phyloP scores from a whole-genome alignment of 768 basidiomycete species.

The Russula earlei region DNA sequence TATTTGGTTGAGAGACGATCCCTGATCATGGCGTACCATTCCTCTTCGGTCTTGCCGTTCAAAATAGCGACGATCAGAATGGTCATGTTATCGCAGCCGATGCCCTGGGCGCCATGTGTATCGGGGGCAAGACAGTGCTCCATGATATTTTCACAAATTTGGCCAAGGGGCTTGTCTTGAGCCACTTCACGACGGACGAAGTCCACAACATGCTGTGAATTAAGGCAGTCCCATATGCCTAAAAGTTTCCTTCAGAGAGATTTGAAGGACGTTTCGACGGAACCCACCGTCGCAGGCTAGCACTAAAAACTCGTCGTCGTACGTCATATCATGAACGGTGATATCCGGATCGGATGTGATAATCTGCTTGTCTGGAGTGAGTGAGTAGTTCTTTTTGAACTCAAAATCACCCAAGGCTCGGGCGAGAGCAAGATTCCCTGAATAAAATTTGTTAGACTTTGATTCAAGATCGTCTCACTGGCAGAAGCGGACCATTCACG shows the following conservation, averaged over 20 bases:
- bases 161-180: slow-evolving; percentile 64
- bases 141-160: slow-evolving; percentile 85
- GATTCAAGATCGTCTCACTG: not conserved
- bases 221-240: slow-evolving; percentile 99
- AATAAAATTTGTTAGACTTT: not conserved
- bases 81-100: slow-evolving; percentile 99
- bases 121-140: slow-evolving; percentile 92
- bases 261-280: not conserved
- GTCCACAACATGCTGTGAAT: slow-evolving; percentile 88
- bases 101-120: slow-evolving; percentile 79
- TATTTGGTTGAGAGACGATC: slow-evolving; percentile 68
- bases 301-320: slow-evolving; percentile 95
- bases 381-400: slow-evolving; percentile 86
- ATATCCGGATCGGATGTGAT: slow-evolving; percentile 95
- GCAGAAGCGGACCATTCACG: slow-evolving; percentile 65
- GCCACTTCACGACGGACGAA: slow-evolving; percentile 76
- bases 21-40: slow-evolving; percentile 88
- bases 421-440: slow-evolving; percentile 92
- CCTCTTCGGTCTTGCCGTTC: slow-evolving; percentile 76
- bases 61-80: slow-evolving; percentile 83
- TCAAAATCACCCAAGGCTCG: slow-evolving; percentile 96
- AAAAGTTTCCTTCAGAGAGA: slow-evolving; percentile 12
- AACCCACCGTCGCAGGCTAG: slow-evolving; percentile 89
- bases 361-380: slow-evolving; percentile 82
- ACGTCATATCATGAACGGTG: slow-evolving; percentile 65